Conservation (phyloP, 2,329 filamentous ascomycete species). For the Neofusicoccum parvum region DNA sequence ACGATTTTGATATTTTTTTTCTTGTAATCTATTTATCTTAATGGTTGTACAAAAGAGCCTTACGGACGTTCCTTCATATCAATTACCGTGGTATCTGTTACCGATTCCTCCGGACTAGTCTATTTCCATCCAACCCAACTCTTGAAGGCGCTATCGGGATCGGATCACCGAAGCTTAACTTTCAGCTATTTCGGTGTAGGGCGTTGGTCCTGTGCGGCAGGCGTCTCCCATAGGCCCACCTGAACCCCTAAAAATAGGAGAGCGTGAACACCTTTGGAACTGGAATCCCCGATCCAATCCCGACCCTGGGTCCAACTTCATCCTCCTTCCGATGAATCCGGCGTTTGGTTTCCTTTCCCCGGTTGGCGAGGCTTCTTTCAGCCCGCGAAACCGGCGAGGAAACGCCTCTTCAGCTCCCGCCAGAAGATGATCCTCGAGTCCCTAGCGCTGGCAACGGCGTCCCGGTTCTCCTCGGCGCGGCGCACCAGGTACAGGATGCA, state of each 20-base stretch:
- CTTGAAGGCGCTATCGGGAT: no score
- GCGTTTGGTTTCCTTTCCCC: not conserved
- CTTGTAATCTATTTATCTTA: not conserved
- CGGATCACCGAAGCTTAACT: no score
- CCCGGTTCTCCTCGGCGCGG: constrained; percentile 58
- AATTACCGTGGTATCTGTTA: not conserved
- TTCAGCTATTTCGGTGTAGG: no score
- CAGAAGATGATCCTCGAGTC: constrained; percentile 17
- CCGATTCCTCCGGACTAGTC: not conserved
- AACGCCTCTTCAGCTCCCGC: constrained; percentile 20
- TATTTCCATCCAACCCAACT: not conserved
- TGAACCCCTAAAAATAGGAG: no score
- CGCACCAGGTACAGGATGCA: constrained; percentile 75
- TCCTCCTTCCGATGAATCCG: no score
- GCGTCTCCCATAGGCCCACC: no score
- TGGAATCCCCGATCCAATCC: not conserved
- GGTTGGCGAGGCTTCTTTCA: not conserved
- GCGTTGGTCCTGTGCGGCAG: no score
- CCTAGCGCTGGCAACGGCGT: constrained; percentile 14
- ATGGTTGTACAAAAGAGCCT: not conserved
- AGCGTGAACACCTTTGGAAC: no score
- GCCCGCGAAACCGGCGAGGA: not conserved
- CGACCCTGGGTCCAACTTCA: no score
- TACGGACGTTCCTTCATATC: not conserved
- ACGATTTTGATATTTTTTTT: not conserved